These are phyloP conservation scores for Ceratocystis destructans DNA, from an alignment of 2,329 filamentous ascomycete species.

Conservation along the genomic window DNA sequence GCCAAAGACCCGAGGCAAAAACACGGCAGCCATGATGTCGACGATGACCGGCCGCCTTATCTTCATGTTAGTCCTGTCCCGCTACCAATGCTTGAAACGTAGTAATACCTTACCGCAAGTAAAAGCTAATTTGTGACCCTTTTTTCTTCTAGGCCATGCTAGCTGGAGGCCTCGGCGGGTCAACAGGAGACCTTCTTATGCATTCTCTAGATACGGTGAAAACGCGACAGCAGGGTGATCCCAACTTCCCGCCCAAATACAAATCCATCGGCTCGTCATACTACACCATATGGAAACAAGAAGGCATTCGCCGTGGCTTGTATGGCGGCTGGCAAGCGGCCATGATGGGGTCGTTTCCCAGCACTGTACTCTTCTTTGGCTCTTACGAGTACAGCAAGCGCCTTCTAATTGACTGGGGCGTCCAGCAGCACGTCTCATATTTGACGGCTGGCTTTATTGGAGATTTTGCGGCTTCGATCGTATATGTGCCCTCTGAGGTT, in stretches of 20 bases:
- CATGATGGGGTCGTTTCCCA: conserved; percentile 80
- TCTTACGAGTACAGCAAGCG: conserved; percentile 94
- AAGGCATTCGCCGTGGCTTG: conserved; percentile 70
- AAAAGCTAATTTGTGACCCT: too few relatives aligned
- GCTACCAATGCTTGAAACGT: background rate
- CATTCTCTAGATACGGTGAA: conserved; percentile 98
- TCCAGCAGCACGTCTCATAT: conserved; percentile 75
- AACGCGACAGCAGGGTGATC: conserved; percentile 92
- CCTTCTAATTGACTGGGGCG: conserved; percentile 67
- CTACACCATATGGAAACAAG: conserved; percentile 81
- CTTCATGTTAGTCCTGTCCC: conserved; percentile 28
- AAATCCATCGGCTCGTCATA: conserved; percentile 82
- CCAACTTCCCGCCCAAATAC: conserved; percentile 84
- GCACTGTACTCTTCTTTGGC: conserved; percentile 90
- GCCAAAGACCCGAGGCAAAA: conserved; percentile 10
- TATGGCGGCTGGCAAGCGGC: conserved; percentile 92
- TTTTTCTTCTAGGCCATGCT: conserved; percentile 60
- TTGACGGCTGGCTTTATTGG: conserved; percentile 80
- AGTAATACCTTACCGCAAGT: too few relatives aligned
- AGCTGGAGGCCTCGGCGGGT: conserved; percentile 82
- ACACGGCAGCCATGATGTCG: conserved; percentile 25
- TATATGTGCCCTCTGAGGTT: conserved; percentile 95
- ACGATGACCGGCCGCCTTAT: conserved; percentile 33
- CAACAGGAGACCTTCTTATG: conserved; percentile 94
- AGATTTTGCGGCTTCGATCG: conserved; percentile 77